Evolutionary conservation across 257 asterid species (phyloP), one percentile per base, ranked within the genome.

Genomic region (Jasminum sambac): DNA sequence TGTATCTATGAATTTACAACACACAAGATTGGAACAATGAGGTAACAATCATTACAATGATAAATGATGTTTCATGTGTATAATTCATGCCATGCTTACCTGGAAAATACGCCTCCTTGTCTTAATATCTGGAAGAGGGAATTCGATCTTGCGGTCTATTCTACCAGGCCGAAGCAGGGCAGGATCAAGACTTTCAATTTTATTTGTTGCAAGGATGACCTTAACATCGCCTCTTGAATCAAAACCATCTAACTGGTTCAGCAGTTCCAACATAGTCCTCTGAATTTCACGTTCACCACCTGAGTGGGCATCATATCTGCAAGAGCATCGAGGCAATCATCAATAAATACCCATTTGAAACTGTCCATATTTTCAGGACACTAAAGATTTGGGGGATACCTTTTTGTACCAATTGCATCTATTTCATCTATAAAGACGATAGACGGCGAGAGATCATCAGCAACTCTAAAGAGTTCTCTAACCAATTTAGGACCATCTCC

Each of bases 251-350:
- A 91, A 78, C 82, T 91, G 98, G 74, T 91, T 91, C 80, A 91
- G 85, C 74, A 91, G 74, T 68, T 91, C 96, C 80, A 92, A 80
- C 96, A 92, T 92, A 44, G 98, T 92, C 82, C 98, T 87, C 90
- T 92, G 96, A 70, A 92, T 92, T 77, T 92, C 98, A 75, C 98
- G 97, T 73, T 92, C 98, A 75, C 98, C 98, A 36, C 98, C 98
- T 2, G 96, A 92, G 81, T 92, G 97, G 9, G 98, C 97, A 44
- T 92, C 98, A 26, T 92, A 90, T 86, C 96, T 92, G 77, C 11
- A 60, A 39, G n/a, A n/a, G n/a, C n/a, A n/a, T n/a, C n/a, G 71
- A 1, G 43, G 71, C 34, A 67, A 13, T 62, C 72, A 74, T 57
- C 40, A 50, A 11, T 65, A 41, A 74, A 58, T 57, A 73, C 36